Base-by-base conservation (phyloP, 129 eudicot species). In the Smallanthus sonchifolius region DNA sequence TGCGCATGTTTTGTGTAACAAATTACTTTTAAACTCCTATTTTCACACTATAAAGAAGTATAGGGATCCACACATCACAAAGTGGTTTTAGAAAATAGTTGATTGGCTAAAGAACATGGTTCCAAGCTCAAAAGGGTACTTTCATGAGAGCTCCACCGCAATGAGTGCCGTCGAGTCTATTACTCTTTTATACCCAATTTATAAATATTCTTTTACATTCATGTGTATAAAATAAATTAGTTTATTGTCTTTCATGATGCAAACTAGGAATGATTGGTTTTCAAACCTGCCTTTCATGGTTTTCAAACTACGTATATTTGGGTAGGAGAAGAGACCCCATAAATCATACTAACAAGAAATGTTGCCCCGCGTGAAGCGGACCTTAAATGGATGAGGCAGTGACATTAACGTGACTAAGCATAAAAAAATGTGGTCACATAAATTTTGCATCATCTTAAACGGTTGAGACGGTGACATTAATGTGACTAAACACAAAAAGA, bases 1-100 rank as follows among this genome's bases (percentile, higher is more conserved):
- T 77, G 73, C 69, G 73, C 64, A 65, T 75, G 30, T 75, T 75
- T 51, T 65, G 42, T 69, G 76, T 77, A 64, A 64, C 55, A 49
- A 62, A 35, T 75, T 75, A 51, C 28, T 59, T 63, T 48, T 63
- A 64, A 65, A 51, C 72, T 75, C 43, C 49, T 57, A 59, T 44
- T 69, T 70, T 59, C 37, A 44, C 69, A 69, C 81, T 24, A 59
- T 44, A 69, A 77, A 60, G 76, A 69, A 40, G 14, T 59, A n/a
- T 36, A 38, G 47, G 75, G 64, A 69, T 35, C 81, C 81, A 69
- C 40, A 60, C 65, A 15, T 30, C 62, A 68, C 69, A 44, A 56
- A 28, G 40, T 69, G 81, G 43, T 66, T 59, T 44, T 40, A 34
- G 36, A 60, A 60, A 60, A 60, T 60, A 20, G 40, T 77, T 67